phyloP scores from a whole-genome alignment of 176 grass and related monocot species.

The Juncus effusus region DNA sequence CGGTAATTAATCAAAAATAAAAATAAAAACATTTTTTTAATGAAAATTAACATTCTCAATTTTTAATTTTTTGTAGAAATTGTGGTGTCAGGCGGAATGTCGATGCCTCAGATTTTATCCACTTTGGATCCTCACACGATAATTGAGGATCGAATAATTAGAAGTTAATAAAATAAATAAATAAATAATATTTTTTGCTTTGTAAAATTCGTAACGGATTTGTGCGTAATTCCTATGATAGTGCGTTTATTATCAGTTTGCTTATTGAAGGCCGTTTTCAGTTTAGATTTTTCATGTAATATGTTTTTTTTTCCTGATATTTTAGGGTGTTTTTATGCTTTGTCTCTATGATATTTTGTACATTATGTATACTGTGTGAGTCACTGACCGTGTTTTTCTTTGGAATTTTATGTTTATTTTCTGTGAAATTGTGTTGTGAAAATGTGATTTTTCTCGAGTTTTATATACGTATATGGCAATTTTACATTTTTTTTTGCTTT shows the following conservation, averaged over 20 bases:
- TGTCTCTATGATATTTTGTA: conserved; percentile 11
- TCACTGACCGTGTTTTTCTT: conserved; percentile 11
- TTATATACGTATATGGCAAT: not conserved
- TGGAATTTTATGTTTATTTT: not conserved
- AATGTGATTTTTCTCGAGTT: not conserved
- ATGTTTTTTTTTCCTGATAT: not conserved
- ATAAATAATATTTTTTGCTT: too few species aligned
- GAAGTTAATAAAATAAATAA: conserved; percentile 39
- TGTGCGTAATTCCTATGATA: too few species aligned
- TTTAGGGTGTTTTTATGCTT: conserved; percentile 11
- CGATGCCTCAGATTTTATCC: conserved; percentile 86
- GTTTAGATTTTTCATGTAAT: not conserved
- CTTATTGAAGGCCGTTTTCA: too few species aligned
- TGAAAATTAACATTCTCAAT: too few species aligned
- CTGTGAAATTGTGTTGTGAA: not conserved
- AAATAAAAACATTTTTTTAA: too few species aligned
- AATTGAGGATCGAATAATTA: conserved; percentile 27
- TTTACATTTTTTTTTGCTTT: conserved; percentile 16
- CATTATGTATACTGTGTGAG: conserved; percentile 30
- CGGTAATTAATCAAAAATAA: conserved; percentile 42
- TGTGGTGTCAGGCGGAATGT: conserved; percentile 94
- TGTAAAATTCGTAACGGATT: too few species aligned
- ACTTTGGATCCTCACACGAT: conserved; percentile 68
- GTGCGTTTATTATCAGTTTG: too few species aligned
- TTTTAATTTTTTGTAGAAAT: conserved; percentile 48